Evolutionary conservation across 306 rosid genomes (phyloP), one percentile per base, ranked within the genome.

Genomic region (Trifolium repens): DNA sequence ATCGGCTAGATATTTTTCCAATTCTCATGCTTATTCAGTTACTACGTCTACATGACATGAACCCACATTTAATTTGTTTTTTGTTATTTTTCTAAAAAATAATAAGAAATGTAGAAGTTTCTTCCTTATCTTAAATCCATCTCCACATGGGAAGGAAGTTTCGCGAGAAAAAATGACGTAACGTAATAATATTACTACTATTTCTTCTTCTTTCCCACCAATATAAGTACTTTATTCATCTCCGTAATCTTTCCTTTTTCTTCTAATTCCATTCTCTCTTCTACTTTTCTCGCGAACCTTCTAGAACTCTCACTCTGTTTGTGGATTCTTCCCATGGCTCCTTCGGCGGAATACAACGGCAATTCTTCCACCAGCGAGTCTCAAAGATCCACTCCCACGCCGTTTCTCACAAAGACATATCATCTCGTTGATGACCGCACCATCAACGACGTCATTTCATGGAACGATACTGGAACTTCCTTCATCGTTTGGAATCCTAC

Each of bases 401-500:
- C 97, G 52, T 92, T 96, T 60, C 74, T 94, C 67, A 88, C 89
- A 6, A 94, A 94, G 64, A 94, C 96, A 2, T 88, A 73, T 46
- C 88, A 87, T 66, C 89, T 94, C 24, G 97, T 94, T 4, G 92
- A 92, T 61, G 96, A 92, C 77, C 87, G 69, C 7, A 6, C 86
- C 10, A 81, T 85, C 24, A 87, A 94, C 61, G 96, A 92, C 22
- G 92, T 94, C 1, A 87, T 94, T 70, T 89, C 99, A 0, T 94
- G 98, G 98, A 90, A 85, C 88, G 87, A 89, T 19, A 90, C 88
- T 78, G 98, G 97, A 84, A 85, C 99, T 19, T 79, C 92, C 68
- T 94, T 94, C 83, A 64, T 94, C 79, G 96, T 92, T 1, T 87
- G 97, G 96, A 88, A 94, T 79, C 90, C 99, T 30, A 89, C 93